phyloP scores from a whole-genome alignment of 2,329 filamentous ascomycete species.

The Aaosphaeria pasadenensis region DNA sequence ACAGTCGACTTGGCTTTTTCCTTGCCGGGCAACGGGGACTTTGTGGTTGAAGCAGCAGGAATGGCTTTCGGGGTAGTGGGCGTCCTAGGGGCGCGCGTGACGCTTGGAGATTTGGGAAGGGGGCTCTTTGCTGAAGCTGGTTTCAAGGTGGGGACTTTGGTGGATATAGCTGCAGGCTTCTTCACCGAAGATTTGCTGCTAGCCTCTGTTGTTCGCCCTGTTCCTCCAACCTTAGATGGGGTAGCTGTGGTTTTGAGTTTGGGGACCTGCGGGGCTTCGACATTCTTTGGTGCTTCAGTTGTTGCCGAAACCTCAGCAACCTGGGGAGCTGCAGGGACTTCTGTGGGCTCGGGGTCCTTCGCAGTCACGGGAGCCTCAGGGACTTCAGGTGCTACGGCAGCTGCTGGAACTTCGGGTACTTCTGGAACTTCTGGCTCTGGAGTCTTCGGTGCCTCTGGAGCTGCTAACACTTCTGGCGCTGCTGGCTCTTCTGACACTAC shows the following conservation, averaged over 20 bases:
- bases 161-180: slow-evolving; percentile 33
- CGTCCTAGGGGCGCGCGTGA: slow-evolving; percentile 19
- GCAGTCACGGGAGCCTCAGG: background rate
- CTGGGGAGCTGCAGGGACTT: background rate
- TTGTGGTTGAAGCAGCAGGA: slow-evolving; percentile 13
- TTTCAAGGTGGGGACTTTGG: slow-evolving; percentile 24
- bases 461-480: background rate
- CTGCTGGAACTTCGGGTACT: background rate
- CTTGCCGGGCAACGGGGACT: slow-evolving; percentile 8
- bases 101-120: slow-evolving; percentile 17
- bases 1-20: slow-evolving; percentile 6
- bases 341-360: background rate
- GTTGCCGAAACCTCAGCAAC: background rate
- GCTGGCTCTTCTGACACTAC: background rate
- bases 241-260: too few relatives aligned
- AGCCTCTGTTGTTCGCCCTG: slow-evolving; percentile 15
- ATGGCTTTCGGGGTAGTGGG: slow-evolving; percentile 25
- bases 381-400: background rate
- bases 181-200: slow-evolving; percentile 7
- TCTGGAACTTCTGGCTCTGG: background rate
- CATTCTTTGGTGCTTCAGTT: background rate
- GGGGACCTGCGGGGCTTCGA: too few relatives aligned
- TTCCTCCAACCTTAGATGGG: slow-evolving; percentile 3
- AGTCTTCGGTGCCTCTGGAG: background rate
- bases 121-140: slow-evolving; percentile 28